Conservation (phyloP, 1,284 basidiomycete genomes). For the Malassezia slooffiae region DNA sequence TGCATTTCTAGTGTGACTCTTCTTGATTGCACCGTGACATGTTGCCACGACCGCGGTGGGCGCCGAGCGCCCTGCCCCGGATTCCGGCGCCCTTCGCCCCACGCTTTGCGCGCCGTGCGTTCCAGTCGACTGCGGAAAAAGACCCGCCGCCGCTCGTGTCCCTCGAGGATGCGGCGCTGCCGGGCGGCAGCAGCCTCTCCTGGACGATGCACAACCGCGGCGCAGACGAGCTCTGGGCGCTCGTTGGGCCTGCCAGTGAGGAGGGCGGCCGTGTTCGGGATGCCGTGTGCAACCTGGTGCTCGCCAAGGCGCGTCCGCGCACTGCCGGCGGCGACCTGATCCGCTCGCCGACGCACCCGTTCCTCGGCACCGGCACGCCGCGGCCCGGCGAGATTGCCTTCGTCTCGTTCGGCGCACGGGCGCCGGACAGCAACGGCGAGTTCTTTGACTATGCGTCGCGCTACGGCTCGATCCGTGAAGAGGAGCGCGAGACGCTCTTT, state of each 20-base stretch:
- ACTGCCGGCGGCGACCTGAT: background rate
- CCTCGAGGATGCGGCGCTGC: constrained; percentile 3
- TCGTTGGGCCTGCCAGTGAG: constrained; percentile 30
- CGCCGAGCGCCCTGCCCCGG: too few species aligned
- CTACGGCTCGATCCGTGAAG: constrained; percentile 40
- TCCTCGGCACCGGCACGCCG: constrained; percentile 9
- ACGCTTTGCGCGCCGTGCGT: too few species aligned
- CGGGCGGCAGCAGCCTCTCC: background rate
- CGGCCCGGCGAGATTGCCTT: constrained; percentile 19
- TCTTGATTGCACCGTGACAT: too few species aligned
- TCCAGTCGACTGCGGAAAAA: too few species aligned
- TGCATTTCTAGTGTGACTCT: too few species aligned
- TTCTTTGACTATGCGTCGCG: constrained; percentile 38
- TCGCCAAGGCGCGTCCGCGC: constrained; percentile 7
- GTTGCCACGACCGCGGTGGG: too few species aligned
- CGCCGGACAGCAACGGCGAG: constrained; percentile 10
- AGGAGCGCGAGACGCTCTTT: constrained; percentile 35
- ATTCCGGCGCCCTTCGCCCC: too few species aligned
- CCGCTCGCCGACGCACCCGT: constrained; percentile 19
- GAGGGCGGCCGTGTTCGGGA: constrained; percentile 23
- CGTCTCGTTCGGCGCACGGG: constrained; percentile 29
- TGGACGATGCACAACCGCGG: constrained; percentile 28
- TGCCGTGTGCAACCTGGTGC: constrained; percentile 21
- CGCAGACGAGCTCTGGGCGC: constrained; percentile 32
- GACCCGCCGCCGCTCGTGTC: too few species aligned